Conservation (phyloP, 2,329 filamentous ascomycete genomes). For the Nemania sp. region DNA sequence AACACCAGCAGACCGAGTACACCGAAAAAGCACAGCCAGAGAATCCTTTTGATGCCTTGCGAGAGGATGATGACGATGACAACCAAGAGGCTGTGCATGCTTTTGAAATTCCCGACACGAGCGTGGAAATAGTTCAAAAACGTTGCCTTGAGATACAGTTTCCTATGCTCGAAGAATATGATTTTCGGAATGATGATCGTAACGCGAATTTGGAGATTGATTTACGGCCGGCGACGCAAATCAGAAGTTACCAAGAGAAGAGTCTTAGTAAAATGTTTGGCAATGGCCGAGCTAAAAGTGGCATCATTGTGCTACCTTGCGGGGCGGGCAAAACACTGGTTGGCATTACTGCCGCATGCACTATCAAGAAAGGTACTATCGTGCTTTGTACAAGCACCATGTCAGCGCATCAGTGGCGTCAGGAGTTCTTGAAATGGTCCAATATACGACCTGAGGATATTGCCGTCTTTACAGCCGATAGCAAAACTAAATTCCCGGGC, state of each 20-base stretch:
- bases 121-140: slow-evolving; percentile 85
- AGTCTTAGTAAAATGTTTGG: slow-evolving; percentile 99
- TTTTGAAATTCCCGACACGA: slow-evolving; percentile 83
- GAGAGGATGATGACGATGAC: slow-evolving; percentile 85
- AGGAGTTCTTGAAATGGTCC: slow-evolving; percentile 97
- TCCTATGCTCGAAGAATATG: slow-evolving; percentile 93
- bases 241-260: slow-evolving; percentile 94
- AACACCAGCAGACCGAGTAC: slow-evolving; percentile 49
- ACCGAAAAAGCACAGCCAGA: slow-evolving; percentile 60
- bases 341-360: slow-evolving; percentile 97
- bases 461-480: slow-evolving; percentile 91
- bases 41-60: slow-evolving; percentile 71
- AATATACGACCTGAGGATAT: slow-evolving; percentile 94
- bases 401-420: slow-evolving; percentile 95
- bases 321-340: slow-evolving; percentile 97
- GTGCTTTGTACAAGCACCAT: slow-evolving; percentile 96
- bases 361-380: slow-evolving; percentile 94
- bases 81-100: slow-evolving; percentile 86
- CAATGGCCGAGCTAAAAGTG: slow-evolving; percentile 94
- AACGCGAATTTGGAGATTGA: slow-evolving; percentile 95
- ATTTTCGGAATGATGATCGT: slow-evolving; percentile 87
- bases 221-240: slow-evolving; percentile 83
- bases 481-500: slow-evolving; percentile 80
- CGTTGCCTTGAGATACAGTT: slow-evolving; percentile 84
- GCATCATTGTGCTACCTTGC: slow-evolving; percentile 95